phyloP scores from a whole-genome alignment of 2,329 filamentous ascomycete genomes.

The Diaporthe nobilis region DNA sequence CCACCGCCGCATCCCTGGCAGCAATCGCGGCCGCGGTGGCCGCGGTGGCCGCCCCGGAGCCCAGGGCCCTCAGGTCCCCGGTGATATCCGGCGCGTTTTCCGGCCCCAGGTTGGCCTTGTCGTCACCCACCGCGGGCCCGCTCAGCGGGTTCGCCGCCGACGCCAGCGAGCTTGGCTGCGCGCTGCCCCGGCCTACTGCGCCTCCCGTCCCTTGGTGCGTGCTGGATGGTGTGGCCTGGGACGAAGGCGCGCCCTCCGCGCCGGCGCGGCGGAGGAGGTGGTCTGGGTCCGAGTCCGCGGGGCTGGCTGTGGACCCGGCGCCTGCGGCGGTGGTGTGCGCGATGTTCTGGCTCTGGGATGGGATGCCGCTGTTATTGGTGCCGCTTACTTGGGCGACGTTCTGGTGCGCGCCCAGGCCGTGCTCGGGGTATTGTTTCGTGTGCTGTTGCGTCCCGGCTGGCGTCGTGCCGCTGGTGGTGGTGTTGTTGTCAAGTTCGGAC shows the following conservation, averaged over 20 bases:
- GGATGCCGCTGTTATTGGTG: neutral
- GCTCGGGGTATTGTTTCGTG: neutral
- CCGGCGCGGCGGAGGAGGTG: conserved; percentile 2
- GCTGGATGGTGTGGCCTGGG: neutral
- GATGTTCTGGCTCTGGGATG: neutral
- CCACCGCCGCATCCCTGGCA: conserved; percentile 16
- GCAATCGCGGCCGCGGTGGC: conserved; percentile 25
- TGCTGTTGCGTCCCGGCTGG: neutral
- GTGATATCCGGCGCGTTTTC: neutral
- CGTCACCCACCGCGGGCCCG: neutral
- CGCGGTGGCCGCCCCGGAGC: conserved; percentile 1
- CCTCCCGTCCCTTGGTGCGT: too few species aligned
- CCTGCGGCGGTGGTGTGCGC: neutral
- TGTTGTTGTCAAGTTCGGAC: neutral
- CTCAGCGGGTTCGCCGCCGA: conserved; percentile 10
- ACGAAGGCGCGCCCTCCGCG: neutral
- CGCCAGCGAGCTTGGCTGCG: neutral
- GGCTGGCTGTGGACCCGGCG: neutral
- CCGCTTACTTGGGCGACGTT: conserved; percentile 11
- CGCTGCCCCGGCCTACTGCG: neutral
- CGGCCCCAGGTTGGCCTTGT: neutral
- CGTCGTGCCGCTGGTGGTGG: neutral
- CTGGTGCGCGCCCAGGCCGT: neutral
- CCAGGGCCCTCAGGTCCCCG: neutral
- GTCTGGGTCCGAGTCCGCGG: conserved; percentile 2